Evolutionary conservation across 179 eudicot species (phyloP).

Genomic region (Beta macrorhiza): DNA sequence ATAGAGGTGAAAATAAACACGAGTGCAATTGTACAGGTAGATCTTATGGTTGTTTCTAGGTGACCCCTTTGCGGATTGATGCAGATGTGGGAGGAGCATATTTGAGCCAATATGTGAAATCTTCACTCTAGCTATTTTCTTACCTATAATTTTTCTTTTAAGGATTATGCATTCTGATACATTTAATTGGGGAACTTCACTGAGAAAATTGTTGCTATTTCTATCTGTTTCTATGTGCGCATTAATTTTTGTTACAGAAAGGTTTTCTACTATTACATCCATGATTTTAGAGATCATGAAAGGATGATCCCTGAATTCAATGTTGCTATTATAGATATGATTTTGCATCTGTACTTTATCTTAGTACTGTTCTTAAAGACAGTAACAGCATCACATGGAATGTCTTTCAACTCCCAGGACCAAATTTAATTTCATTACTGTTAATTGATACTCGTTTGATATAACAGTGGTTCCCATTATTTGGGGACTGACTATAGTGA

Average conservation of each 20-base stretch:
- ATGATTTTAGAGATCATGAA: not conserved
- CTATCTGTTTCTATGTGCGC: not conserved
- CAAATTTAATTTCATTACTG: not conserved
- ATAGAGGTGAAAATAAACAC: slow-evolving; percentile 25
- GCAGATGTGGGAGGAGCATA: slow-evolving; percentile 22
- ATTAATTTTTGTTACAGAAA: slow-evolving; percentile 3
- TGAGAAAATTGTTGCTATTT: not conserved
- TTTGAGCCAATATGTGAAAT: slow-evolving; percentile 23
- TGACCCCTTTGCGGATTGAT: slow-evolving; percentile 31
- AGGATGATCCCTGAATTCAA: not conserved
- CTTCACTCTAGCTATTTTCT: slow-evolving; percentile 16
- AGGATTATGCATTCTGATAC: not conserved
- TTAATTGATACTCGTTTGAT: not conserved
- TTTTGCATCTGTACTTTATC: slow-evolving; percentile 9
- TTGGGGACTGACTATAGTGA: slow-evolving; percentile 13
- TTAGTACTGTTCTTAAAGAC: slow-evolving; percentile 11
- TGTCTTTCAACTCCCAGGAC: slow-evolving; percentile 9
- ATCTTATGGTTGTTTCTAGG: slow-evolving; percentile 26
- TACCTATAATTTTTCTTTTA: not conserved
- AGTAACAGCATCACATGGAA: slow-evolving; percentile 20
- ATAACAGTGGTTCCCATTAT: slow-evolving; percentile 11
- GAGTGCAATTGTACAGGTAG: slow-evolving; percentile 52
- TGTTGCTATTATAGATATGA: slow-evolving; percentile 4
- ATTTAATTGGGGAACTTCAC: slow-evolving; percentile 8
- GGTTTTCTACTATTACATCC: not conserved